phyloP scores from a whole-genome alignment of 2,329 filamentous ascomycete genomes.

The Fusarium papillatum region DNA sequence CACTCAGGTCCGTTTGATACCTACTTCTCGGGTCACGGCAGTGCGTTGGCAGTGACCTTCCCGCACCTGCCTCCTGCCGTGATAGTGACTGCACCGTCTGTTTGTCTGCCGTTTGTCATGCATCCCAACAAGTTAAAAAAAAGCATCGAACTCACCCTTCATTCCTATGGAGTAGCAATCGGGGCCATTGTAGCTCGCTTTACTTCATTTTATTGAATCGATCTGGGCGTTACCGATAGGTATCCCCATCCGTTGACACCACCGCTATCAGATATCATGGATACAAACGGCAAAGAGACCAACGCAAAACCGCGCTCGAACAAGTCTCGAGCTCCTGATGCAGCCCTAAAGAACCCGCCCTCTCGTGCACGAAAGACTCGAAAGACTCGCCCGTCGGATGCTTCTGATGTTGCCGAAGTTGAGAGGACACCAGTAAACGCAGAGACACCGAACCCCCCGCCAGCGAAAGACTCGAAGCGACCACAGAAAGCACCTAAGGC shows the following conservation, averaged over 20 bases:
- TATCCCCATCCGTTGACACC: not conserved
- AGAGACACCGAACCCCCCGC: not conserved
- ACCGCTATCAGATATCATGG: conserved; percentile 10
- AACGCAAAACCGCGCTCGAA: not conserved
- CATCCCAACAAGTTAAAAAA: not conserved
- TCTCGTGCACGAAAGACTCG: not conserved
- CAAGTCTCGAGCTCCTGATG: not conserved
- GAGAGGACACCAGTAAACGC: not conserved
- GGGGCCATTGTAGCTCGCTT: not conserved
- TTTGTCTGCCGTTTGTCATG: conserved; percentile 11
- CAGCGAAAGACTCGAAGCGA: not conserved
- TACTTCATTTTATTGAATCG: not conserved
- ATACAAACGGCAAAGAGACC: not conserved
- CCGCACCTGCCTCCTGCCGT: conserved; percentile 1
- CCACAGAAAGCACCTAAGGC: conserved; percentile 3
- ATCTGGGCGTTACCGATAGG: not conserved
- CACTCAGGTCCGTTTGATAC: not conserved
- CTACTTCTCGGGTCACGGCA: conserved; percentile 10
- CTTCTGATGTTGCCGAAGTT: not conserved
- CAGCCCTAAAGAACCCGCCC: not conserved
- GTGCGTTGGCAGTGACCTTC: not conserved
- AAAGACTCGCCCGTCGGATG: not conserved
- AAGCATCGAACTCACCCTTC: not conserved
- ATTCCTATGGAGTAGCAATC: not conserved
- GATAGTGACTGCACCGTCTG: not conserved